Evolutionary conservation across 176 grass and related monocot species (phyloP).

Genomic region (Ananas comosus): DNA sequence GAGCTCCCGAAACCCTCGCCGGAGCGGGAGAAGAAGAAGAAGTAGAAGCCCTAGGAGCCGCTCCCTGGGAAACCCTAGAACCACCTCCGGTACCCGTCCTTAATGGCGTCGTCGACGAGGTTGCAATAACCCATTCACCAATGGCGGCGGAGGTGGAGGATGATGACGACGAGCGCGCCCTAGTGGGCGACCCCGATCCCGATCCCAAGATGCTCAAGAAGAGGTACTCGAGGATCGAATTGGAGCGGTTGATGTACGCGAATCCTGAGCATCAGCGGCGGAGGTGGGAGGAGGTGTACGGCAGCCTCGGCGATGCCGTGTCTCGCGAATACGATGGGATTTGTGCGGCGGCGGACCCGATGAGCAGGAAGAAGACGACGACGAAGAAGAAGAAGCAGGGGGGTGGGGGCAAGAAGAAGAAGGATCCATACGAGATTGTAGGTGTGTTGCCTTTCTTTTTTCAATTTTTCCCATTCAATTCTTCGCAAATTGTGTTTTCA

Average conservation of each 20-base stretch:
- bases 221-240: constrained; percentile 34
- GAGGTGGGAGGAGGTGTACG: constrained; percentile 41
- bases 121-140: too few relatives aligned
- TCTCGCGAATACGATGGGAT: constrained; percentile 45
- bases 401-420: constrained; percentile 11
- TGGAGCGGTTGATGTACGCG: constrained; percentile 33
- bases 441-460: constrained; percentile 18
- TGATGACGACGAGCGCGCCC: too few relatives aligned
- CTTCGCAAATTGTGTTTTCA: not conserved
- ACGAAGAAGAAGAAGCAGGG: constrained; percentile 19
- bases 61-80: too few relatives aligned
- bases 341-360: not conserved
- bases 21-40: not conserved
- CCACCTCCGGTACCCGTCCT: too few relatives aligned
- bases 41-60: too few relatives aligned
- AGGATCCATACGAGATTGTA: not conserved
- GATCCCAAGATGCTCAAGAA: not conserved
- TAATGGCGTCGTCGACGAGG: too few relatives aligned
- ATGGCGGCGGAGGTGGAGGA: not conserved
- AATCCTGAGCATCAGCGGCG: constrained; percentile 26
- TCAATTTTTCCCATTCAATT: constrained; percentile 4
- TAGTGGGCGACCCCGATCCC: too few relatives aligned
- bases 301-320: constrained; percentile 29
- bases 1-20: too few relatives aligned
- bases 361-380: constrained; percentile 7